Conservation (phyloP, 345 rosid species). For the Brassica napus region Da-Ae NC_063443.1:18942001-18942500, state of each 20-base stretch:
- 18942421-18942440: not conserved
- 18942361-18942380: too few species aligned
- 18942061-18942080: not conserved
- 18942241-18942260: not conserved
- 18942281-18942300: too few species aligned
- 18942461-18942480: not conserved
- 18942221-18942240: not conserved
- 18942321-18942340: too few species aligned
- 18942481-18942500: not conserved
- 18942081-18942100: not conserved
- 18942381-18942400: too few species aligned
- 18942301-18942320: too few species aligned
- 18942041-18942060: slow-evolving; percentile 6
- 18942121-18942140: slow-evolving; percentile 4
- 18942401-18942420: too few species aligned
- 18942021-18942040: slow-evolving; percentile 13
- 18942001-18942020: not conserved
- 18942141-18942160: not conserved
- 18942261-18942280: too few species aligned
- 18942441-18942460: not conserved
- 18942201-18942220: not conserved
- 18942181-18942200: not conserved
- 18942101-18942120: not conserved
- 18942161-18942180: not conserved
- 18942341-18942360: too few species aligned